A percentile compares a stretch with the other conserved stretches of the same genome.
Conservation (phyloP, 148 eudicot species). For the Polygonum aviculare region DNA sequence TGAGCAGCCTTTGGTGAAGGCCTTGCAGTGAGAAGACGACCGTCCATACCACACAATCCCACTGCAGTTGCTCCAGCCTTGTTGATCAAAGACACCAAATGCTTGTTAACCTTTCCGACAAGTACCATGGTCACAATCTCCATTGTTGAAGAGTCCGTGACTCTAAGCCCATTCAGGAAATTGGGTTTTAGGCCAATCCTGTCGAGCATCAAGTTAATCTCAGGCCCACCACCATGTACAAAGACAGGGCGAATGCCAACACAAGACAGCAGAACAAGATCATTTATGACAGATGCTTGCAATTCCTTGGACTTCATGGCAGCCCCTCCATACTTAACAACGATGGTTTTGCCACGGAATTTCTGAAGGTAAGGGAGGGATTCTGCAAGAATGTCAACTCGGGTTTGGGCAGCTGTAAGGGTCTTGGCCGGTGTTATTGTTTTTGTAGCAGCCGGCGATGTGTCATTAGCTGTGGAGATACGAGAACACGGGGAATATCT, state of each 20-base stretch:
- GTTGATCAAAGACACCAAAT: conserved; percentile 60
- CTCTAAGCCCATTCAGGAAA: conserved; percentile 62
- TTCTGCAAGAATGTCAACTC: conserved; percentile 68
- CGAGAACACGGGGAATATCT: not conserved
- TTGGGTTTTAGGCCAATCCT: conserved; percentile 47
- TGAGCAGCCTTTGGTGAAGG: conserved; percentile 50
- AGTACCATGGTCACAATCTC: conserved; percentile 81
- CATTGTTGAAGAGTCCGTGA: conserved; percentile 73
- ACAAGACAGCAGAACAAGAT: conserved; percentile 58
- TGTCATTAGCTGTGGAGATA: not conserved
- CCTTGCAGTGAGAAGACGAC: conserved; percentile 56
- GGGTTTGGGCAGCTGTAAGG: conserved; percentile 30
- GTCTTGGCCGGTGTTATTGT: not conserved
- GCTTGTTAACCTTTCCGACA: conserved; percentile 68
- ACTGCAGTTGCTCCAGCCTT: conserved; percentile 72
- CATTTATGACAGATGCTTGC: conserved; percentile 65
- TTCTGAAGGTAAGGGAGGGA: conserved; percentile 69
- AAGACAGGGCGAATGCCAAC: conserved; percentile 62
- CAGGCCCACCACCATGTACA: conserved; percentile 84
- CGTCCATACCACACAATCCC: conserved; percentile 68
- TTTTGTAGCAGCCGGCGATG: not conserved
- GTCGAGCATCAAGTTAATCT: conserved; percentile 58
- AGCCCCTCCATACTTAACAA: conserved; percentile 80
- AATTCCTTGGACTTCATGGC: conserved; percentile 72
- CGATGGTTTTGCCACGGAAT: conserved; percentile 68